Conservation (phyloP, 2,329 filamentous ascomycete species). For the Claviceps humidiphila region DNA sequence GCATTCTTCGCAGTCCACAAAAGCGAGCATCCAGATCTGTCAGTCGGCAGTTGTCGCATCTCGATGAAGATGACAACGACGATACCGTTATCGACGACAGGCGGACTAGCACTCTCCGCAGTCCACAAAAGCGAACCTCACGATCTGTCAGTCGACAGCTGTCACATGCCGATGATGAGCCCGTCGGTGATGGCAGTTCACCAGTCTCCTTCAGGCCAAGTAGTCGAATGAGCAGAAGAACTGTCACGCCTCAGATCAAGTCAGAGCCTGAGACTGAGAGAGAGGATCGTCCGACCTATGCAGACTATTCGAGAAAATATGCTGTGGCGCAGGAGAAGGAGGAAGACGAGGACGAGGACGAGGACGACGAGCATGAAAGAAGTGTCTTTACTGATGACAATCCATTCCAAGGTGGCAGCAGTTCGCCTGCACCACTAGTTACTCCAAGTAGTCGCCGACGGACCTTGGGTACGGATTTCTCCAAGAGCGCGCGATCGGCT, state of each 20-base stretch:
- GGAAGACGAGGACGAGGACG: slow-evolving; percentile 30
- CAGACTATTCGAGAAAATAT: slow-evolving; percentile 41
- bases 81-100: too few species aligned
- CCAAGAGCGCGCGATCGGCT: slow-evolving; percentile 27
- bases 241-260: slow-evolving; percentile 39
- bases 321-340: slow-evolving; percentile 20
- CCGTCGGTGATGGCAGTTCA: slow-evolving; percentile 22
- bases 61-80: slow-evolving; percentile 9
- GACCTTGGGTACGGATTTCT: slow-evolving; percentile 30
- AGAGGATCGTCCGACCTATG: slow-evolving; percentile 15
- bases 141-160: slow-evolving; percentile 34
- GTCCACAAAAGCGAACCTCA: slow-evolving; percentile 40
- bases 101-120: slow-evolving; percentile 23
- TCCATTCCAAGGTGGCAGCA: slow-evolving; percentile 72
- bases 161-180: neutral
- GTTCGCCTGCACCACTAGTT: slow-evolving; percentile 46
- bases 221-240: slow-evolving; percentile 35
- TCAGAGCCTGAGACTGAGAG: slow-evolving; percentile 38
- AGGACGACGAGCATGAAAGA: slow-evolving; percentile 35
- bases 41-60: slow-evolving; percentile 39
- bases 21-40: slow-evolving; percentile 42
- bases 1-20: slow-evolving; percentile 31
- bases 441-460: slow-evolving; percentile 36
- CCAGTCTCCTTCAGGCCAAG: slow-evolving; percentile 26
- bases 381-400: slow-evolving; percentile 80